Conservation (phyloP, 2,329 filamentous ascomycete genomes). For the Cordyceps javanica region DNA sequence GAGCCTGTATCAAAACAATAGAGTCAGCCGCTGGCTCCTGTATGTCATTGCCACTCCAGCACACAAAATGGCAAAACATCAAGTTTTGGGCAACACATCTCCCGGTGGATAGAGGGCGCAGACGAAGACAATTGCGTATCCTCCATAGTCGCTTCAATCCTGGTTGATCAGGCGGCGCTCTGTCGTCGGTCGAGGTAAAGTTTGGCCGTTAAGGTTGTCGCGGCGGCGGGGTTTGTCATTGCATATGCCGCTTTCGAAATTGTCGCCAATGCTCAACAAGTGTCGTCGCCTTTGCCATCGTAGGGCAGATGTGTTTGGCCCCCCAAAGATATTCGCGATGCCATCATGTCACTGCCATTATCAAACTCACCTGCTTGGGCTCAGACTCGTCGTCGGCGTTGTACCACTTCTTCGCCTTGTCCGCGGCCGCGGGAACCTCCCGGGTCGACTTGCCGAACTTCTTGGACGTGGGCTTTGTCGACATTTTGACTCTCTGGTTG, state of each 20-base stretch:
- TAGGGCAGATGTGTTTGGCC: background rate
- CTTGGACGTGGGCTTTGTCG: slow-evolving; percentile 74
- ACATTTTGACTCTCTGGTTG: slow-evolving; percentile 55
- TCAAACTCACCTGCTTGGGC: slow-evolving; percentile 84
- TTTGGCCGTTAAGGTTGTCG: background rate
- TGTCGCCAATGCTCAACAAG: slow-evolving; percentile 6
- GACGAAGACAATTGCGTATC: background rate
- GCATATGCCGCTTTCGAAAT: background rate
- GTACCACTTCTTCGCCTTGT: slow-evolving; percentile 99
- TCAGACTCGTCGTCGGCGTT: slow-evolving; percentile 84
- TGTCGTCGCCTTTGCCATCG: slow-evolving; percentile 5
- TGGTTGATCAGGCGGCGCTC: background rate
- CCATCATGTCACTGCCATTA: slow-evolving; percentile 14
- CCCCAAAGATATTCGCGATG: slow-evolving; percentile 8
- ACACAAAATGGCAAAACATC: slow-evolving; percentile 11
- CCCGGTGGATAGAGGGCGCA: background rate
- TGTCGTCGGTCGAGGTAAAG: background rate
- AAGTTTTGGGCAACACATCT: slow-evolving; percentile 7
- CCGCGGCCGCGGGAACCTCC: slow-evolving; percentile 75
- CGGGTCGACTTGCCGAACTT: slow-evolving; percentile 97
- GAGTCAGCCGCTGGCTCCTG: background rate
- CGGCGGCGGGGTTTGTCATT: background rate
- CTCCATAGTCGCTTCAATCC: background rate
- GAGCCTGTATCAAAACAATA: slow-evolving; percentile 55
- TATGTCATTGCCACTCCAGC: background rate